A percentile compares a stretch with the other conserved stretches of the same genome.
Conservation (phyloP, 2,329 filamentous ascomycete species). For the Aspergillus melleus region DNA sequence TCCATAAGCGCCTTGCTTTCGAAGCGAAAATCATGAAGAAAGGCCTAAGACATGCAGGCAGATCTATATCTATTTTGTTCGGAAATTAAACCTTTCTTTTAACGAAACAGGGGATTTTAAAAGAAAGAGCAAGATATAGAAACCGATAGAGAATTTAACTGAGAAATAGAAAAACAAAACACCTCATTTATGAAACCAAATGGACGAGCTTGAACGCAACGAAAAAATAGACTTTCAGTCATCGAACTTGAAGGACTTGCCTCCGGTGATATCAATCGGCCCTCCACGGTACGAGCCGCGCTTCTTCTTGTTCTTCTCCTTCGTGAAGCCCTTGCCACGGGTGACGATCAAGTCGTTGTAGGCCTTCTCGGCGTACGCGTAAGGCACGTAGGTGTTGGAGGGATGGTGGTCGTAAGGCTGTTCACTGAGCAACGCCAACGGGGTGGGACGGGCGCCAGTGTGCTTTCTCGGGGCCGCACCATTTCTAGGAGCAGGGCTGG, state of each 20-base stretch:
- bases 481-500: slow-evolving; percentile 45
- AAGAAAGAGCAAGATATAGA: slow-evolving; percentile 12
- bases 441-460: slow-evolving; percentile 58
- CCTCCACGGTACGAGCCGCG: slow-evolving; percentile 88
- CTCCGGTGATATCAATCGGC: slow-evolving; percentile 75
- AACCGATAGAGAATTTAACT: slow-evolving; percentile 9
- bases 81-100: slow-evolving; percentile 10
- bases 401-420: slow-evolving; percentile 66
- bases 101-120: not conserved
- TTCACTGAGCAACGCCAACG: slow-evolving; percentile 77
- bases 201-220: not conserved
- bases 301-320: slow-evolving; percentile 99
- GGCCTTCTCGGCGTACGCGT: slow-evolving; percentile 86
- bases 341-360: slow-evolving; percentile 87
- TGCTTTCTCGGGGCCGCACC: slow-evolving; percentile 40
- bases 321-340: slow-evolving; percentile 95
- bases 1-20: slow-evolving; percentile 33
- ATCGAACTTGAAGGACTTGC: slow-evolving; percentile 92
- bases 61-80: slow-evolving; percentile 16
- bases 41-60: slow-evolving; percentile 13
- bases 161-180: not conserved
- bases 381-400: slow-evolving; percentile 78
- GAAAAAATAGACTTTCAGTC: slow-evolving; percentile 57
- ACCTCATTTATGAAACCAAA: not conserved
- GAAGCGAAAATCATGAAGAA: slow-evolving; percentile 17